Evolutionary conservation across 2,329 filamentous ascomycete species (phyloP), one percentile per base, ranked within the genome.

Genomic region (Colletotrichum sp.): DNA sequence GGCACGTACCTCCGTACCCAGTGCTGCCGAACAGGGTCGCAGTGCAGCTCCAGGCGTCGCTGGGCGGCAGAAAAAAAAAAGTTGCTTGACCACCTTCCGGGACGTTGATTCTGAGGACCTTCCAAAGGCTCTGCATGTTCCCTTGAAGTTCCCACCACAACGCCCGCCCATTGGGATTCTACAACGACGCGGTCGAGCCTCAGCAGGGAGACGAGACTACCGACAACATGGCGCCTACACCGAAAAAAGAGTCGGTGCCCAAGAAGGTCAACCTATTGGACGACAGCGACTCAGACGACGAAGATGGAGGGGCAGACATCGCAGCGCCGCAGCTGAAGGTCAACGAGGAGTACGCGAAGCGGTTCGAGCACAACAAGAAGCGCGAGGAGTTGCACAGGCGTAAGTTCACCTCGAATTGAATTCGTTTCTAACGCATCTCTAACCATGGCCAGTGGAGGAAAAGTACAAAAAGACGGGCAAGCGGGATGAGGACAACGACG

Each of bases 321-420:
- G 78, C 81, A 18, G 81, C 81, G 32, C 79, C 83, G 48, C 84
- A 84, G 34, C 90, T 99, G 83, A 96, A 94, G 83, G 93, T 99
- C 85, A 99, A 99, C 85, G 89, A 96, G 83, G 95, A 98, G 68
- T 99, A 93, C 84, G 97, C 97, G 59, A 92, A 91, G 79, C 91
- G 95, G 55, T 99, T 98, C 80, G 97, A 99, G 84, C 91, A 99
- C 86, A 99, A 99, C 87, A 98, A 99, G 88, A 98, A 98, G 87
- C 92, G 96, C 74, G 96, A 98, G 82, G 97, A 99, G 83, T 87
- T 92, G 78, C 93, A 96, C 18, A 90, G 91, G 82, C 84, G 93
- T 94, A 81, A 80, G 91, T 85, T 18, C 48, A 24, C 1, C 36
- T 9, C 9, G 7, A 52, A 8, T 24, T 21, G 28, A 6, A 60